phyloP scores from a whole-genome alignment of 352 stramenopile species.

The Pythium utonaiense region DNA sequence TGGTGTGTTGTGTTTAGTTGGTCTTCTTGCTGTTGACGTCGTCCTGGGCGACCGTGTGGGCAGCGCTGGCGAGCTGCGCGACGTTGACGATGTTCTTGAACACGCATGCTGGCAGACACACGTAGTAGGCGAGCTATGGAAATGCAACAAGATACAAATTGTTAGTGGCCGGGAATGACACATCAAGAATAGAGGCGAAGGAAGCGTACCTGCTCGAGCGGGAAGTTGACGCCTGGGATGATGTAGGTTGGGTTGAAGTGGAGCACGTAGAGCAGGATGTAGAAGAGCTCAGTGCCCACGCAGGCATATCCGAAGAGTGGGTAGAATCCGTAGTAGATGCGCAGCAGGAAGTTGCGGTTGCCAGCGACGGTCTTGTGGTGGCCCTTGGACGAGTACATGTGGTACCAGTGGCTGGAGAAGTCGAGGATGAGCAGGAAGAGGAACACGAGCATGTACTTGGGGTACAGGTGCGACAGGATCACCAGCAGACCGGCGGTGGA shows the following conservation, averaged over 20 bases:
- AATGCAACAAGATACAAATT: not conserved
- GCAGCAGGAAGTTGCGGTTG: conserved; percentile 93
- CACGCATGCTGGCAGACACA: conserved; percentile 86
- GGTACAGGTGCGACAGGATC: conserved; percentile 92
- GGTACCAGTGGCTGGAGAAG: conserved; percentile 97
- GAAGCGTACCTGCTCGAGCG: conserved; percentile 48
- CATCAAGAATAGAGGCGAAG: not conserved
- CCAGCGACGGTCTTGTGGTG: conserved; percentile 95
- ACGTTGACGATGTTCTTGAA: conserved; percentile 94
- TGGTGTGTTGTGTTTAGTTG: conserved; percentile 7
- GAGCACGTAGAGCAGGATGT: conserved; percentile 90
- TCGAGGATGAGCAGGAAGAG: conserved; percentile 93
- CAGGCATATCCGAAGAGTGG: conserved; percentile 93
- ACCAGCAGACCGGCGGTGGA: conserved; percentile 95
- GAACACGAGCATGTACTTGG: conserved; percentile 74
- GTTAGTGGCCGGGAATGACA: not conserved
- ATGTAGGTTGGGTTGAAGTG: conserved; percentile 69
- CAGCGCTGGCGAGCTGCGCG: conserved; percentile 85
- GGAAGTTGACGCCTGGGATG: conserved; percentile 49
- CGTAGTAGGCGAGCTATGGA: conserved; percentile 74
- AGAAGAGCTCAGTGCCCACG: conserved; percentile 90
- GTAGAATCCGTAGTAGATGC: conserved; percentile 92
- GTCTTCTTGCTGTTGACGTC: conserved; percentile 62
- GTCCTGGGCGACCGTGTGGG: conserved; percentile 70
- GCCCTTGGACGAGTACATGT: conserved; percentile 94